A percentile compares a stretch with the other conserved stretches of the same genome.
Conservation (phyloP, 768 basidiomycete genomes). For the Pleurotus sapidus region DNA sequence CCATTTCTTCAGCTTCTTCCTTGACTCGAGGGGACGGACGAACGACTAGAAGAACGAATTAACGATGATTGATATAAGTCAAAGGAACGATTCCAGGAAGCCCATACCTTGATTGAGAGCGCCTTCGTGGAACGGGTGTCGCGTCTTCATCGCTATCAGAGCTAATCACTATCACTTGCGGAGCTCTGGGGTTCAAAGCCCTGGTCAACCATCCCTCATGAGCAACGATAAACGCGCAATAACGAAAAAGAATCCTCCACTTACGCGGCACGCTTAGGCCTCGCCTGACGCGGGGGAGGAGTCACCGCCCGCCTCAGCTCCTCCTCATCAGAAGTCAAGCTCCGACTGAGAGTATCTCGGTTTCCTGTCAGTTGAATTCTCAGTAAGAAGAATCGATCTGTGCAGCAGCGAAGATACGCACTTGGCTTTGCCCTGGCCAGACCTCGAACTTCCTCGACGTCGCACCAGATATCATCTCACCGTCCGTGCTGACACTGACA, state of each 20-base stretch:
- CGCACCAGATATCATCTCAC: constrained; percentile 33
- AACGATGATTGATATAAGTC: constrained; percentile 5
- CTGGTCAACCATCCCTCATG: constrained; percentile 17
- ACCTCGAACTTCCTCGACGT: constrained; percentile 26
- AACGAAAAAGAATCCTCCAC: constrained; percentile 18
- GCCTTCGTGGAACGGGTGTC: constrained; percentile 14
- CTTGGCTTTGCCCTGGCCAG: constrained; percentile 37
- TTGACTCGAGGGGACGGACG: constrained; percentile 12
- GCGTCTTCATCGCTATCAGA: constrained; percentile 35
- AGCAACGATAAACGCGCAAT: background rate
- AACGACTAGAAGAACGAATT: constrained; percentile 7
- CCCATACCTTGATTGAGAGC: constrained; percentile 13
- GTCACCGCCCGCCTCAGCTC: constrained; percentile 16
- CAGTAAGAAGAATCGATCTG: background rate
- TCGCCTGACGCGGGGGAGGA: constrained; percentile 41
- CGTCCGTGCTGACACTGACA: constrained; percentile 39
- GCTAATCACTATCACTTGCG: constrained; percentile 31
- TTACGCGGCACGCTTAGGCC: constrained; percentile 62
- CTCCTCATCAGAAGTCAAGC: constrained; percentile 41
- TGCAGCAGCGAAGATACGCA: constrained; percentile 20
- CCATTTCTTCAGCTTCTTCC: constrained; percentile 38
- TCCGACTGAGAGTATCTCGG: constrained; percentile 54
- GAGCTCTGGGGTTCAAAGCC: constrained; percentile 37
- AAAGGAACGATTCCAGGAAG: background rate
- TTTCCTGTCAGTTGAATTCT: constrained; percentile 33